Conservation (phyloP, 768 basidiomycete genomes). For the Xerocomellus amylosporus region DNA sequence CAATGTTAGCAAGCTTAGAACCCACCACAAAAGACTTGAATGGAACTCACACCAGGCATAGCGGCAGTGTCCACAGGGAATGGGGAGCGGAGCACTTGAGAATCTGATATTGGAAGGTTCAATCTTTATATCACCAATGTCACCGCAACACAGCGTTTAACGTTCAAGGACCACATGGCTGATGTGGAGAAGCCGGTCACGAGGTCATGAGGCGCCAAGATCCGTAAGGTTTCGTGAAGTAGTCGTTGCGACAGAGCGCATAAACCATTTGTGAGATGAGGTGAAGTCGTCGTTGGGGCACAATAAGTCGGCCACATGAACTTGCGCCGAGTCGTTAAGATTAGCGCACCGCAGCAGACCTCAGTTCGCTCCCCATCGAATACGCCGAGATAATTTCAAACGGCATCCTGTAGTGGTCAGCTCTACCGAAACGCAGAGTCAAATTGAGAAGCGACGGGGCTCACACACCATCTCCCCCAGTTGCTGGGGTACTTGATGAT, state of each 20-base stretch:
- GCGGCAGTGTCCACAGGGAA: background rate
- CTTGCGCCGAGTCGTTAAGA: background rate
- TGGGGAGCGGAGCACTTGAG: background rate
- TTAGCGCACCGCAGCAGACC: background rate
- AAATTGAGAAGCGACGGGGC: background rate
- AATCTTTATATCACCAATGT: conserved; percentile 14
- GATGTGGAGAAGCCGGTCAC: conserved; percentile 2
- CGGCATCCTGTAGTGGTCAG: background rate
- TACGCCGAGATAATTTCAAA: background rate
- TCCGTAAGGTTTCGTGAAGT: background rate
- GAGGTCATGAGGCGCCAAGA: conserved; percentile 1
- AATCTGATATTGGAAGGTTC: background rate
- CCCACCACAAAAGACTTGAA: background rate
- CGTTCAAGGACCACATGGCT: conserved; percentile 8
- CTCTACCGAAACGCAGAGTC: background rate
- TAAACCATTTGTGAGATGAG: background rate
- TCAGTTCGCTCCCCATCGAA: background rate
- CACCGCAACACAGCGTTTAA: background rate
- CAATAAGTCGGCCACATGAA: background rate
- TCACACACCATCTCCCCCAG: background rate
- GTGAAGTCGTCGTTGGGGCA: background rate
- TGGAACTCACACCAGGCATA: conserved; percentile 27
- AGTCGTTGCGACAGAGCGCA: background rate
- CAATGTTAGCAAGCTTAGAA: conserved; percentile 1
- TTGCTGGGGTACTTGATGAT: background rate